Evolutionary conservation across 805 yeast species (phyloP), one percentile per base, ranked within the genome.

Genomic region (Cyberlindnera maritima): DNA sequence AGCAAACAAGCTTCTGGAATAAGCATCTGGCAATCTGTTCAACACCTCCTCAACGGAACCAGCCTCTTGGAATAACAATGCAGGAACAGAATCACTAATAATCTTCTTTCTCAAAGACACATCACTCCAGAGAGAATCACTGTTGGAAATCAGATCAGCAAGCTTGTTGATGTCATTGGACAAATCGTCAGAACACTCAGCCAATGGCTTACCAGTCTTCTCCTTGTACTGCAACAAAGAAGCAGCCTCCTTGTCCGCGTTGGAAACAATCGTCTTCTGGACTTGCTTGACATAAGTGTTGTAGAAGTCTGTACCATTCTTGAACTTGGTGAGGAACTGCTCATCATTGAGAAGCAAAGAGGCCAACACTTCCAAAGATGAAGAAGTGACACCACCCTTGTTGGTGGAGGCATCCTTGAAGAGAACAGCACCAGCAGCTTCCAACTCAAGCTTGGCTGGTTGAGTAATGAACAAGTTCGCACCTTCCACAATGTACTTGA

Each of bases 301-400:
- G 72, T 92, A 92, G 65, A 92, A 86, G 41, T 71, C 73, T 11
- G 97, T 96, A 48, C 76, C 74, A 52, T 80, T 80, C 47, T 69
- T 62, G 89, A 92, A 94, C 63, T 87, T 71, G 46, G 77, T 68
- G 59, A 84, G 77, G 73, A 92, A 94, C 31, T 82, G 87, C 43
- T 76, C 79, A 67, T 92, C 99, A 60, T 83, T 90, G 62, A 94
- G 85, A 3, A 96, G 85, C 50, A 92, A 79, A 2, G 99, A 92
- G 10, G 97, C 97, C 57, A 92, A 77, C 12, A 92, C 99, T 69
- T 92, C 99, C 58, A 88, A 74, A 2, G 97, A 91, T 2, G 97
- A 90, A 2, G 97, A 91, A 2, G 99, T 92, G 44, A 92, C 99
- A 71, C 99, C 99, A 62, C 99, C 99, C 71, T 92, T 92, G 71